Base-by-base conservation (phyloP, 139 green algal genomes). In the Asterochloris sp. region DNA sequence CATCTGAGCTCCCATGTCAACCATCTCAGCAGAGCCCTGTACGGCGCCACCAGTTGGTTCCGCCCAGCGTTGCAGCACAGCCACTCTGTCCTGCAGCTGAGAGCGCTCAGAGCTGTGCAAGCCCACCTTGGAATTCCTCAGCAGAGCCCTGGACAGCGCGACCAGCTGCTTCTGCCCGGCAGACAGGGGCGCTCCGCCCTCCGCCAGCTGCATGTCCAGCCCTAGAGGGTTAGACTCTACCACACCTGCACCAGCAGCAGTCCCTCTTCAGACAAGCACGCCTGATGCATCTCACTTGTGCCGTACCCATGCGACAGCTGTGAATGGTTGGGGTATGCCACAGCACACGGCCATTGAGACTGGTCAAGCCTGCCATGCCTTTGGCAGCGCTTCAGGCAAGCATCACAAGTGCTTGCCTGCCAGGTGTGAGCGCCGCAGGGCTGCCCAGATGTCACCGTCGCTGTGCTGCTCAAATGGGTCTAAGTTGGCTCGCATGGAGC, bases 81-180 rank as follows among this genome's bases (percentile, higher is more conserved):
- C 38, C 38, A 54, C 6, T 2, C 38, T 54, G 38, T 54, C 38
- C 38, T 54, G 38, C 38, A 54, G 38, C 38, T 54, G 38, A 10
- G 38, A 54, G 38, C 38, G 38, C 38, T 54, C 38, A 54, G 38
- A 54, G 38, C 38, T 54, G 38, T 54, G 38, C 38, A 54, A 54
- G 38, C 38, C 14, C 28, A 93, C 88, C 79, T 90, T 91, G 69
- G 87, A 84, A 13, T 81, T 82, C 14, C 89, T 89, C 75, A 98
- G 90, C 85, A 98, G 89, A 0, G 96, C 96, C 15, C 96, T 89
- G 10, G 94, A 95, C 83, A 99, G 89, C 77, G 92, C 95, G 62
- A 98, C 85, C 77, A 99, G 93, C 89, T 99, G 96, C 78, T 95
- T 92, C 90, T 99, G 95, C 0, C 96, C 96, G 60, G 93, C 82